Evolutionary conservation across 306 rosid genomes (phyloP), one percentile per base, ranked within the genome.

Genomic region (Benincasa hispida): DNA sequence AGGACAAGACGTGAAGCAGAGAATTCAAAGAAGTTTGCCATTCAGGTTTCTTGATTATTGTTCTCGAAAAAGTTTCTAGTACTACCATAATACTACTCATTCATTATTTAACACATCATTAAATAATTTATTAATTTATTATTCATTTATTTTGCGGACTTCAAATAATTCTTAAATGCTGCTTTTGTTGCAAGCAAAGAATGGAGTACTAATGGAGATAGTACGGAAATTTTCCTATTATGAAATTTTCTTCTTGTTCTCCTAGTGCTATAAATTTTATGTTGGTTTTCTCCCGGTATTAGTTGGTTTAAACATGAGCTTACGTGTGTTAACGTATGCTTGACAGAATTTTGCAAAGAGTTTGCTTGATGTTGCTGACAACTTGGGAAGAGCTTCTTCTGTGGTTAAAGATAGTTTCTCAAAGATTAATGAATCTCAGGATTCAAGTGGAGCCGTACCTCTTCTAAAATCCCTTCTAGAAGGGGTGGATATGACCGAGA

Each of bases 401-500:
- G 93, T 89, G 69, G 94, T 85, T 66, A 93, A 86, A 84, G 90
- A 87, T 25, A 88, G 87, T 24, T 93, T 85, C 56, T 86, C 91
- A 12, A 93, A 89, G 79, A 59, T 93, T 57, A 89, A 93, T 61
- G 34, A 81, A 13, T 80, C 94, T 4, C 76, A 62, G 58, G 94
- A 89, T 51, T 84, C 95, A n/a, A 9, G 79, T 65, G 93, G 87
- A 61, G 89, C 87, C 0, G 82, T 76, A 4, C 90, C 93, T 50
- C 93, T 93, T 45, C 78, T 91, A 65, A 87, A 88, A 85, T 87
- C 93, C 50, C 97, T 93, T 84, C 81, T 89, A 30, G 91, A 91
- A 84, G 97, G 95, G 37, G 98, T 91, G 61, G 97, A 87, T 81
- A 91, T 88, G 91, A 93, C 96, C 2, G 91, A 91, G 79, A 93